A percentile compares a stretch with the other conserved stretches of the same genome.
phyloP scores from a whole-genome alignment of 2,329 filamentous ascomycete genomes.

The Fusarium algeriense region DNA sequence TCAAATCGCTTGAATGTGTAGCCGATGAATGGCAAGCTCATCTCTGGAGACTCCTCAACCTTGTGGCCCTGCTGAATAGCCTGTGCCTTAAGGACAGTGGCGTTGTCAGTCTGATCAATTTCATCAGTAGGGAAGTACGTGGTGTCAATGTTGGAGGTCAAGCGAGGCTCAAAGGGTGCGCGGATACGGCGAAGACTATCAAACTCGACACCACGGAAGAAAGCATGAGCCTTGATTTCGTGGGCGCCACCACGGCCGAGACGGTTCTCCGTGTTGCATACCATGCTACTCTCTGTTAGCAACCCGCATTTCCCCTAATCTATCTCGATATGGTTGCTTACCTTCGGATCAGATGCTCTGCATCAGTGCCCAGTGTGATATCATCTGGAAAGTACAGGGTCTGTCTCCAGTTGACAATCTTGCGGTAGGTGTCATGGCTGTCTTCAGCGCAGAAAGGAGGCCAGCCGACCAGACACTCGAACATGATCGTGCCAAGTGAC shows the following conservation, averaged over 20 bases:
- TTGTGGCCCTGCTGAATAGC: constrained; percentile 75
- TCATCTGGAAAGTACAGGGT: constrained; percentile 97
- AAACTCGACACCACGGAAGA: constrained; percentile 98
- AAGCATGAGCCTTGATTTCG: constrained; percentile 93
- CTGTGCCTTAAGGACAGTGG: constrained; percentile 86
- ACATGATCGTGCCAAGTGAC: constrained; percentile 99
- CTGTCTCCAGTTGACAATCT: constrained; percentile 98
- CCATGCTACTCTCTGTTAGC: constrained; percentile 70
- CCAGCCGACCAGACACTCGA: constrained; percentile 98
- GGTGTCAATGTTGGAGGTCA: constrained; percentile 94
- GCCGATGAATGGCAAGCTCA: constrained; percentile 83
- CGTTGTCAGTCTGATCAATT: constrained; percentile 96
- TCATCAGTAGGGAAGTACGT: constrained; percentile 99
- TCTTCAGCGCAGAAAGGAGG: constrained; percentile 99
- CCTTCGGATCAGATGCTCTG: constrained; percentile 93
- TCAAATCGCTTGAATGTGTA: constrained; percentile 93
- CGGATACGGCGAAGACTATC: constrained; percentile 92
- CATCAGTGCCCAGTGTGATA: constrained; percentile 86
- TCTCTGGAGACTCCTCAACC: constrained; percentile 86
- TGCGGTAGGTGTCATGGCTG: constrained; percentile 96
- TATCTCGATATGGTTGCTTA: constrained; percentile 57
- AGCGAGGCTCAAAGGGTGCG: constrained; percentile 93
- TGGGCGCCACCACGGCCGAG: constrained; percentile 87
- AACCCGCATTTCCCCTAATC: background rate
- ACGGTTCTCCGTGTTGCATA: constrained; percentile 93